Evolutionary conservation across 352 stramenopile genomes (phyloP).

Genomic region (Thalassiosira hispida): DNA sequence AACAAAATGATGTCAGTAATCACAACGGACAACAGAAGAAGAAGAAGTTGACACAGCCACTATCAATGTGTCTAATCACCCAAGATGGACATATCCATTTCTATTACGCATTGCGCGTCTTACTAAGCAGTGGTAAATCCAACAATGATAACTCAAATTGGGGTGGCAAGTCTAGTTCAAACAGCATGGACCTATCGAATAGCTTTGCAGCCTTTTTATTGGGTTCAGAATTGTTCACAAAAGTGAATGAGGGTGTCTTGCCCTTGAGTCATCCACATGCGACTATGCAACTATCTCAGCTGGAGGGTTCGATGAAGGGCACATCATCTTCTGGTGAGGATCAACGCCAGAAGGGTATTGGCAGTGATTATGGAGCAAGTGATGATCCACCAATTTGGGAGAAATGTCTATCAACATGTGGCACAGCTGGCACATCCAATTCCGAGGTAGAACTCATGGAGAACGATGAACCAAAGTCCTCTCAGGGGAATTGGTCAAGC

Average conservation of each 20-base stretch:
- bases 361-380: background rate
- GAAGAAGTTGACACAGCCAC: constrained; percentile 36
- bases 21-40: background rate
- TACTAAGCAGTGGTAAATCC: constrained; percentile 22
- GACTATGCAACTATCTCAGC: constrained; percentile 56
- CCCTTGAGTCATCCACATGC: constrained; percentile 63
- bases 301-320: constrained; percentile 22
- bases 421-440: background rate
- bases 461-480: background rate
- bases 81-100: constrained; percentile 59
- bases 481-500: constrained; percentile 26
- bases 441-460: background rate
- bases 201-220: constrained; percentile 67
- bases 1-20: constrained; percentile 4
- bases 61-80: constrained; percentile 55
- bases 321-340: background rate
- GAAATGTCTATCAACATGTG: background rate
- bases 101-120: constrained; percentile 54
- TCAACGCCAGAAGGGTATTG: too few relatives aligned
- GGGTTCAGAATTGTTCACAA: constrained; percentile 55
- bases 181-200: constrained; percentile 31
- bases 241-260: constrained; percentile 52
- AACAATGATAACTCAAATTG: background rate
- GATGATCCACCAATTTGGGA: constrained; percentile 30
- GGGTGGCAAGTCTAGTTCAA: background rate